A percentile compares a stretch with the other conserved stretches of the same genome.
Conservation (phyloP, 306 rosid genomes). For the Trichosanthes cucumerina region DNA sequence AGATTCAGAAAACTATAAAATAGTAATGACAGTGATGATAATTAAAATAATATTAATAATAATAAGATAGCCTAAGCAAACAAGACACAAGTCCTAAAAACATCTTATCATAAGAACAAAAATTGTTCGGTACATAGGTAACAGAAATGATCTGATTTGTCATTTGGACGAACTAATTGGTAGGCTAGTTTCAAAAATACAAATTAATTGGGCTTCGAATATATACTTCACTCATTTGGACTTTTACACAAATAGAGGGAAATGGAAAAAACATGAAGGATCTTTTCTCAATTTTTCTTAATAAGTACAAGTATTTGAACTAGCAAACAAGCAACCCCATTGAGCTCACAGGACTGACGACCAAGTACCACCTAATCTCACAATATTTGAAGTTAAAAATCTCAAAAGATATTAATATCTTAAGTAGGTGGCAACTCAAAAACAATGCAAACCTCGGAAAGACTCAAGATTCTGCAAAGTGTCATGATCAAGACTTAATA, state of each 20-base stretch:
- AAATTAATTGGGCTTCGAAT: background rate
- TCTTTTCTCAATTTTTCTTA: background rate
- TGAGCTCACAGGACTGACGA: background rate
- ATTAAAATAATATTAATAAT: background rate
- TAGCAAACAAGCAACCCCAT: background rate
- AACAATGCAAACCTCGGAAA: slow-evolving; percentile 51
- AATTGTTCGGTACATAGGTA: background rate
- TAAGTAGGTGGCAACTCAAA: background rate
- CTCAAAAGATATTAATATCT: background rate
- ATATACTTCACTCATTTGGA: background rate
- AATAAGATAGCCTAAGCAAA: background rate
- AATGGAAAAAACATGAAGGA: background rate
- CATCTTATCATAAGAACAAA: background rate
- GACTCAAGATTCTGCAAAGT: slow-evolving; percentile 79
- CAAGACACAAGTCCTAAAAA: background rate
- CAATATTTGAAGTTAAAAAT: background rate
- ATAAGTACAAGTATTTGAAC: background rate
- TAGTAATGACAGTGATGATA: background rate
- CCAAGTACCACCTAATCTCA: background rate
- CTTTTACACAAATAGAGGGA: background rate
- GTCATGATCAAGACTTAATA: slow-evolving; percentile 73
- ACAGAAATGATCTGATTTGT: background rate
- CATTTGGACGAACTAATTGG: background rate
- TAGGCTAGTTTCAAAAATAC: background rate
- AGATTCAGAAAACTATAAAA: background rate